Conservation (phyloP, 495 filamentous ascomycete genomes). For the Halenospora varia region DNA sequence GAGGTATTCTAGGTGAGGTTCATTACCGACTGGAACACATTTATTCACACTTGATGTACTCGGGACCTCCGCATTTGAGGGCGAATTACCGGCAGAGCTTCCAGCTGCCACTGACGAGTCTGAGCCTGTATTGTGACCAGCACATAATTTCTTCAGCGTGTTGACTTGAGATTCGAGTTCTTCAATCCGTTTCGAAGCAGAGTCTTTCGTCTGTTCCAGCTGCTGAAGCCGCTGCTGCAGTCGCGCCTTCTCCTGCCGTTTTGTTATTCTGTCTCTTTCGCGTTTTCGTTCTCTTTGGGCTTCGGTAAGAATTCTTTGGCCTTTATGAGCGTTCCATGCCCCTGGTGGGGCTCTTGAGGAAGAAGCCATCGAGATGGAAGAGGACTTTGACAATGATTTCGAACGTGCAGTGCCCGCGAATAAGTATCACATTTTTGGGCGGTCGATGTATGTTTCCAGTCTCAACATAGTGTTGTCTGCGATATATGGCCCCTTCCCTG, state of each 20-base stretch:
- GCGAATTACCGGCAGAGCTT: background rate
- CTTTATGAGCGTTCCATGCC: background rate
- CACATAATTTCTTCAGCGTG: background rate
- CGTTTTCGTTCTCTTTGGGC: background rate
- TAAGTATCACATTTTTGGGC: background rate
- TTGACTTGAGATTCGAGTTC: background rate
- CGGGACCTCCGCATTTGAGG: background rate
- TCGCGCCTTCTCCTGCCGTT: background rate
- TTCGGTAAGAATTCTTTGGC: conserved; percentile 1
- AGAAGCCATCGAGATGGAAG: background rate
- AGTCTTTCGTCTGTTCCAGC: background rate
- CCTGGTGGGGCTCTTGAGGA: background rate
- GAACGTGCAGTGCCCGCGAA: background rate
- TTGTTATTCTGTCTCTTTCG: background rate
- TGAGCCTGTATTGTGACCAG: background rate
- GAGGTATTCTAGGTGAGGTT: background rate
- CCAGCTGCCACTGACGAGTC: background rate
- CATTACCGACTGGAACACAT: background rate
- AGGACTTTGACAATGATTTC: background rate
- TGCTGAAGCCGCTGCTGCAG: background rate
- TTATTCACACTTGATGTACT: background rate
- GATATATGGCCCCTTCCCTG: background rate
- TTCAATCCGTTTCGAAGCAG: background rate
- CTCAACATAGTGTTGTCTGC: background rate
- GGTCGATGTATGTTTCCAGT: background rate